Evolutionary conservation across 78 protist species (phyloP).

Genomic region (Emiliania huxleyi): DNA sequence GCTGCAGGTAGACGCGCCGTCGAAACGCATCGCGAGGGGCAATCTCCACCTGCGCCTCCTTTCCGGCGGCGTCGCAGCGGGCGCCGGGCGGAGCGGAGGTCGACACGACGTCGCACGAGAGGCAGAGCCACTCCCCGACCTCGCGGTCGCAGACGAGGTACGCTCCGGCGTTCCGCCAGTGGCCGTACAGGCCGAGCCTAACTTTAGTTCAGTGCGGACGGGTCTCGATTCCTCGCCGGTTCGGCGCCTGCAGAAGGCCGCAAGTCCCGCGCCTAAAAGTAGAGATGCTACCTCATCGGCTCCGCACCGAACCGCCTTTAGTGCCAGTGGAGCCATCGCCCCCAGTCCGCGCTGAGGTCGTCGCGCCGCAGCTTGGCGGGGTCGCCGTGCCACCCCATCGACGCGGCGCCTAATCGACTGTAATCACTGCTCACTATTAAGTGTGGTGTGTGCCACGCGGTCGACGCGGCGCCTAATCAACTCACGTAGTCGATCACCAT

Average conservation of each 20-base stretch:
- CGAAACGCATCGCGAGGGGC: not conserved
- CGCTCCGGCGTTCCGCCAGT: not conserved
- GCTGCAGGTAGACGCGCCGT: not conserved
- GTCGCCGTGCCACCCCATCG: slow-evolving; percentile 8
- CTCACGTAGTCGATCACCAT: too few species aligned
- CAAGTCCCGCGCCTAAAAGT: too few species aligned
- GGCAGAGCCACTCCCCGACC: not conserved
- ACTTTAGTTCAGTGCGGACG: too few species aligned
- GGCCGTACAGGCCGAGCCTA: not conserved
- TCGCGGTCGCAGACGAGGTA: not conserved
- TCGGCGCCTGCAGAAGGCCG: too few species aligned
- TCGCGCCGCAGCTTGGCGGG: not conserved
- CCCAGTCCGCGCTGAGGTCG: not conserved
- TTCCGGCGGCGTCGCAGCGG: not conserved
- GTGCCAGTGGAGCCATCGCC: too few species aligned
- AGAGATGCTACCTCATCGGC: too few species aligned
- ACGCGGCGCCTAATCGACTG: not conserved
- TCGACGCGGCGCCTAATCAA: too few species aligned
- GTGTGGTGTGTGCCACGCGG: too few species aligned
- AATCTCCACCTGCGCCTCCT: not conserved
- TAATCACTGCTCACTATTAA: too few species aligned
- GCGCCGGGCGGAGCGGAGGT: not conserved
- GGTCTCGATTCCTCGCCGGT: too few species aligned
- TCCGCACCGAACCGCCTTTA: too few species aligned
- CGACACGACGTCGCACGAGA: not conserved